Conservation (phyloP, 495 filamentous ascomycete species). For the Rusavskia elegans region DNA sequence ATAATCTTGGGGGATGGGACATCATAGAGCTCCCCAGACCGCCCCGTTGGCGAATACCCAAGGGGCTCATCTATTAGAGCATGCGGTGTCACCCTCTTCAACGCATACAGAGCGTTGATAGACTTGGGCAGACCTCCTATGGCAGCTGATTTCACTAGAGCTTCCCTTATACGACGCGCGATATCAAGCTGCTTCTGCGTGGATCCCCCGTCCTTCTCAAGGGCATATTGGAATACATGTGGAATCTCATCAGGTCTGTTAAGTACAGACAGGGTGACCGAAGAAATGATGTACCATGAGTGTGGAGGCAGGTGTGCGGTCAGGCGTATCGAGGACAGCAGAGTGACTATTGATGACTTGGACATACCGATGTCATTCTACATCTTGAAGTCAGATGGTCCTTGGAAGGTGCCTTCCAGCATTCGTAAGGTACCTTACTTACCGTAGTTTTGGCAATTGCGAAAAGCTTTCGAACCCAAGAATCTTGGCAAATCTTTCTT, state of each 20-base stretch:
- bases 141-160: constrained; percentile 32
- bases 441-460: too few species aligned
- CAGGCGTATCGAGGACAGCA: constrained; percentile 29
- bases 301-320: constrained; percentile 28
- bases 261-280: constrained; percentile 30
- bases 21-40: constrained; percentile 21
- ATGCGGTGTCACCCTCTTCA: constrained; percentile 30
- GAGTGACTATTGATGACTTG: not conserved
- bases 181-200: constrained; percentile 21
- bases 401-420: too few species aligned
- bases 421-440: too few species aligned
- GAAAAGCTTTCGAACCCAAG: too few species aligned
- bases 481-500: too few species aligned
- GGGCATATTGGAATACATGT: constrained; percentile 27
- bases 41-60: constrained; percentile 23
- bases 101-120: constrained; percentile 13
- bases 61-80: constrained; percentile 29
- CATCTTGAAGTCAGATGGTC: not conserved
- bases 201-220: constrained; percentile 16
- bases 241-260: constrained; percentile 39
- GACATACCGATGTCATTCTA: not conserved
- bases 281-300: constrained; percentile 38
- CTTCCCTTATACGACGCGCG: constrained; percentile 34
- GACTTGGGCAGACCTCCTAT: constrained; percentile 39
- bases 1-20: constrained; percentile 23